Evolutionary conservation across 2,329 filamentous ascomycete species (phyloP).

Genomic region (Phaeosphaeriaceae sp.): DNA sequence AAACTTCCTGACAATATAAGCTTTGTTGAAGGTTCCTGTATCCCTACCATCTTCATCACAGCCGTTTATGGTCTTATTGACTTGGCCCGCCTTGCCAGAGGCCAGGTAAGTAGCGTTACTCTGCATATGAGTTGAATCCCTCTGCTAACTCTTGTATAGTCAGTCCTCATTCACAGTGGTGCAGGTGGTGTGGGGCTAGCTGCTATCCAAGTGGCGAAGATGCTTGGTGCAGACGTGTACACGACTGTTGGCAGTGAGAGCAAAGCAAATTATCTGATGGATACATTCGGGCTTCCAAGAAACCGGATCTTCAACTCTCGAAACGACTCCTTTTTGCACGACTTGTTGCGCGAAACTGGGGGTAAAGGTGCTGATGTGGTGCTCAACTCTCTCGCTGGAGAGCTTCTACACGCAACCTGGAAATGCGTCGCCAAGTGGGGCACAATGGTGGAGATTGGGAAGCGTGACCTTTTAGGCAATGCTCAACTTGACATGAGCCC

Average conservation of each 20-base stretch:
- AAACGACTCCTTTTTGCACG: slow-evolving; percentile 24
- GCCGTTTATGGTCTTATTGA: slow-evolving; percentile 30
- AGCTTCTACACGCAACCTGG: slow-evolving; percentile 49
- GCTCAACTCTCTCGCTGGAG: slow-evolving; percentile 37
- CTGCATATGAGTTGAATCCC: too few relatives aligned
- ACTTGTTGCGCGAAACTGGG: slow-evolving; percentile 29
- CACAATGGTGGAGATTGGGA: slow-evolving; percentile 27
- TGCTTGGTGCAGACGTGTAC: slow-evolving; percentile 17
- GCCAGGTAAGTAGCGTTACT: not conserved
- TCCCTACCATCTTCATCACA: slow-evolving; percentile 30
- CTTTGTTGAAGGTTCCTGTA: slow-evolving; percentile 35
- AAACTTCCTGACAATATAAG: slow-evolving; percentile 33
- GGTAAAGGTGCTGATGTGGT: slow-evolving; percentile 45
- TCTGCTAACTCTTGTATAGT: not conserved
- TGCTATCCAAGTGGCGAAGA: slow-evolving; percentile 2
- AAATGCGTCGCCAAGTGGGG: slow-evolving; percentile 48
- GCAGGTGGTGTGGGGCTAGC: slow-evolving; percentile 26
- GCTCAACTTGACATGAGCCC: slow-evolving; percentile 5
- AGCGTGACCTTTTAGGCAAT: slow-evolving; percentile 20
- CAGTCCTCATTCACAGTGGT: slow-evolving; percentile 19
- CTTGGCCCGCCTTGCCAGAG: slow-evolving; percentile 19
- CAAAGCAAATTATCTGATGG: slow-evolving; percentile 24
- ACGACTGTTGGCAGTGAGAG: slow-evolving; percentile 20
- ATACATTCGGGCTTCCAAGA: slow-evolving; percentile 19
- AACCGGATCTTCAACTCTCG: slow-evolving; percentile 42